A percentile compares a stretch with the other conserved stretches of the same genome.
These are phyloP conservation scores for Sclerotinia nivalis DNA, from an alignment of 2,329 filamentous ascomycete genomes.

Conservation along the genomic window DNA sequence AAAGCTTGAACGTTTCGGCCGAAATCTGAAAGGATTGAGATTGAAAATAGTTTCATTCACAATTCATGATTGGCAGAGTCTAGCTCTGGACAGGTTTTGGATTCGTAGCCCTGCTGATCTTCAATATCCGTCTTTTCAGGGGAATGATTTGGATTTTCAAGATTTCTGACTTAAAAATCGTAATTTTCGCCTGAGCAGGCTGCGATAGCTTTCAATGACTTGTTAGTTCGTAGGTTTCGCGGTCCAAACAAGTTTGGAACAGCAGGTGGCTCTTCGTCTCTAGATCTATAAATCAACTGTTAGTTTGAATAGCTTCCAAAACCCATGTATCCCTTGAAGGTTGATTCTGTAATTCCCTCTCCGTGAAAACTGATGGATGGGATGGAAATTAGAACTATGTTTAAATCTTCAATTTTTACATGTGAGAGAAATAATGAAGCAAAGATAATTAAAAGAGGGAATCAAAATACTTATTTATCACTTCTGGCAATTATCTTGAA, in stretches of 20 bases:
- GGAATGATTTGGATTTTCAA: neutral
- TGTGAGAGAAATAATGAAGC: neutral
- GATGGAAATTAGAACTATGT: neutral
- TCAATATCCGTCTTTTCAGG: neutral
- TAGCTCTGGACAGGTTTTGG: neutral
- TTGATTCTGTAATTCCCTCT: neutral
- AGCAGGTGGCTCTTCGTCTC: neutral
- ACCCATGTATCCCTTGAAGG: neutral
- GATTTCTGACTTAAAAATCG: neutral
- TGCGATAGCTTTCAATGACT: neutral
- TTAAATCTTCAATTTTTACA: neutral
- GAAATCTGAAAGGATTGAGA: neutral
- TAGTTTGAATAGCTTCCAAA: slow-evolving; percentile 5
- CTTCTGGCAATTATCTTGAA: neutral
- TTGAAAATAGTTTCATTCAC: neutral
- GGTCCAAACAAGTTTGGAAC: slow-evolving; percentile 1
- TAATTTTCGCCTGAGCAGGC: neutral
- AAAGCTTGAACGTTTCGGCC: neutral
- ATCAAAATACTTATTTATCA: neutral
- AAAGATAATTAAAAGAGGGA: neutral
- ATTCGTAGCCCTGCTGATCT: neutral
- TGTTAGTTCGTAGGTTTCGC: neutral
- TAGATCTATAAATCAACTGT: slow-evolving; percentile 16
- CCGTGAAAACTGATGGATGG: neutral
- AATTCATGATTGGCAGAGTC: slow-evolving; percentile 6